Evolutionary conservation across 1,284 basidiomycete species (phyloP).

Genomic region (Trametes pubescens): DNA sequence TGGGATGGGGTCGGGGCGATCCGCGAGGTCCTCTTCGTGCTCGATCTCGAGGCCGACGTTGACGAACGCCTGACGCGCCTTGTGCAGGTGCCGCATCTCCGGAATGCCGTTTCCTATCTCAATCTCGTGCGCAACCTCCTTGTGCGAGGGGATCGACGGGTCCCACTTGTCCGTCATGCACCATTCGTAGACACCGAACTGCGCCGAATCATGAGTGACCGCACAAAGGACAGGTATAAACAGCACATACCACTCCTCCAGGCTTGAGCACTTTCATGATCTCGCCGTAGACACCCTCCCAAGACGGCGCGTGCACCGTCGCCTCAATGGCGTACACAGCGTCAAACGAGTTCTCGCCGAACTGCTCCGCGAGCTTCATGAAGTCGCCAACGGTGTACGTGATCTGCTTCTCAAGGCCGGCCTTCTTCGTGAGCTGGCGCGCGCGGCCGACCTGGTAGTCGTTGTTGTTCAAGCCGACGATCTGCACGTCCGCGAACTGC

Average conservation of each 20-base stretch:
- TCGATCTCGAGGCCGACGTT: conserved; percentile 90
- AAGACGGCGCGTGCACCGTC: conserved; percentile 95
- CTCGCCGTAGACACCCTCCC: conserved; percentile 95
- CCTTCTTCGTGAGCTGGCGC: conserved; percentile 82
- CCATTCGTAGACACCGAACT: conserved; percentile 99
- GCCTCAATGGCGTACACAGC: conserved; percentile 99
- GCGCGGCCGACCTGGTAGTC: conserved; percentile 94
- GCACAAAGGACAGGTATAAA: background rate
- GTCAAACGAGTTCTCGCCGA: conserved; percentile 95
- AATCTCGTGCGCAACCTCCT: conserved; percentile 89
- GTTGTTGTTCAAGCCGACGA: conserved; percentile 97
- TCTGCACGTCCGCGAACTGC: conserved; percentile 86
- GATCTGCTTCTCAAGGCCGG: conserved; percentile 82
- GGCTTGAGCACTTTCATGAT: conserved; percentile 97
- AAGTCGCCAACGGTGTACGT: conserved; percentile 93
- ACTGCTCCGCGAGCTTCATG: conserved; percentile 93
- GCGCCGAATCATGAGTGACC: conserved; percentile 10
- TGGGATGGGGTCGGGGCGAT: conserved; percentile 79
- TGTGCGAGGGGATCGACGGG: conserved; percentile 87
- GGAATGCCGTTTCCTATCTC: conserved; percentile 97
- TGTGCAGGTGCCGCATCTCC: conserved; percentile 88
- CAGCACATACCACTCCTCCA: conserved; percentile 84
- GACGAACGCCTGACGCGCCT: conserved; percentile 82
- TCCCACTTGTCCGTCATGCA: conserved; percentile 98
- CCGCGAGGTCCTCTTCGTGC: conserved; percentile 95